Evolutionary conservation across 257 asterid genomes (phyloP).

Genomic region (Solanum pimpinellifolium): DNA sequence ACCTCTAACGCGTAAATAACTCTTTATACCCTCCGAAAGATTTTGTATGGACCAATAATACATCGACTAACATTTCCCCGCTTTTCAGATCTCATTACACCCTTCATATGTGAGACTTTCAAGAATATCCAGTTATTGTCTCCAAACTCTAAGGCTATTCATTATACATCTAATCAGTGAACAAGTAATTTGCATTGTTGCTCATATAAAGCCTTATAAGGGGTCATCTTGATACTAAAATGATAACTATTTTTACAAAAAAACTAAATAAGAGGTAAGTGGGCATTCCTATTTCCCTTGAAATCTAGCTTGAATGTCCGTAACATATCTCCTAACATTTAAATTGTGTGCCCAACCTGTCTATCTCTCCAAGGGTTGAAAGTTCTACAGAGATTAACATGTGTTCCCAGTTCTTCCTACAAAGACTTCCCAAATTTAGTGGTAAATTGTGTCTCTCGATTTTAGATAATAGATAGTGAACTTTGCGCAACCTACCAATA

Average conservation of each 20-base stretch:
- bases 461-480: not conserved
- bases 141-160: not conserved
- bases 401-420: not conserved
- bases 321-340: not conserved
- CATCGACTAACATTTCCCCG: not conserved
- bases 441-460: not conserved
- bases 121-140: not conserved
- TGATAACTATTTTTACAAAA: not conserved
- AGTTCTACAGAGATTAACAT: not conserved
- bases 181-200: too few relatives aligned
- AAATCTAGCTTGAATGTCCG: not conserved
- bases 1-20: not conserved
- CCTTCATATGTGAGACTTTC: not conserved
- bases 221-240: not conserved
- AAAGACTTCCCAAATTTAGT: not conserved
- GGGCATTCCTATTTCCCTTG: not conserved
- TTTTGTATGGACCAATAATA: not conserved
- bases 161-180: too few relatives aligned
- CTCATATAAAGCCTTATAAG: not conserved
- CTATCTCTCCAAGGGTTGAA: not conserved
- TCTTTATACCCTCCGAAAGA: not conserved
- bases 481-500: not conserved
- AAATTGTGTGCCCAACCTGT: not conserved
- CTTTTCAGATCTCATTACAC: not conserved
- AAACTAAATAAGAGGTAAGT: too few relatives aligned